Conservation (phyloP, 2,329 filamentous ascomycete genomes). For the Anisogramma anomala region DNA sequence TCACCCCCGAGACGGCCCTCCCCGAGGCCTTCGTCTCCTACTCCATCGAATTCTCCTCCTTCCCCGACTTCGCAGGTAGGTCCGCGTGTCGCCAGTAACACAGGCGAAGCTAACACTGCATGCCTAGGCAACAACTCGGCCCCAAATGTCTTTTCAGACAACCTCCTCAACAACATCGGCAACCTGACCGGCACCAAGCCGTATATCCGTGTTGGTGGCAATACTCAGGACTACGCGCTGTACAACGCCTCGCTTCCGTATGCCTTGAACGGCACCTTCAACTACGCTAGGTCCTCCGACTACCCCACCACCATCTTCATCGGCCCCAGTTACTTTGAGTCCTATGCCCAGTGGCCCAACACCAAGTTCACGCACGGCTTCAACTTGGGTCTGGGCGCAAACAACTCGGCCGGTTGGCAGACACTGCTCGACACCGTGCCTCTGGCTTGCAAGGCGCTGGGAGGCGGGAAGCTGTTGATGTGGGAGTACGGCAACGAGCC, state of each 20-base stretch:
- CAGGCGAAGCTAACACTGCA: conserved; percentile 33
- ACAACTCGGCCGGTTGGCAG: conserved; percentile 37
- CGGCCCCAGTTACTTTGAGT: conserved; percentile 51
- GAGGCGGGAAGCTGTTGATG: conserved; percentile 36
- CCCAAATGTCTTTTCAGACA: conserved; percentile 50
- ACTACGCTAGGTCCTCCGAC: conserved; percentile 38
- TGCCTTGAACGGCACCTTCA: conserved; percentile 40
- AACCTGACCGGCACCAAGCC: conserved; percentile 44
- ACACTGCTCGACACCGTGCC: conserved; percentile 43
- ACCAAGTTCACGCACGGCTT: conserved; percentile 51
- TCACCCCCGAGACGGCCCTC: conserved; percentile 21
- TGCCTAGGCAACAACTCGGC: conserved; percentile 38
- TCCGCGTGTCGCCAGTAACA: conserved; percentile 26
- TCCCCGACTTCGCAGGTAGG: conserved; percentile 23
- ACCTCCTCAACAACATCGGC: conserved; percentile 45
- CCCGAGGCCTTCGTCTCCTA: conserved; percentile 29
- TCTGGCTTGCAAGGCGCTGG: conserved; percentile 44
- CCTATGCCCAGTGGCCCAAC: conserved; percentile 44
- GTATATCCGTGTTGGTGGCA: conserved; percentile 52
- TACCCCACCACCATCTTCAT: conserved; percentile 51
- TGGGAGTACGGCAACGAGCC: conserved; percentile 58
- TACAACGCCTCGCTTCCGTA: conserved; percentile 41
- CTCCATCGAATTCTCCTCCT: conserved; percentile 30
- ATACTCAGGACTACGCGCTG: conserved; percentile 54
- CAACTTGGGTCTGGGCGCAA: conserved; percentile 42